phyloP scores from a whole-genome alignment of 768 basidiomycete species.

The Leccinum barrowsii region DNA sequence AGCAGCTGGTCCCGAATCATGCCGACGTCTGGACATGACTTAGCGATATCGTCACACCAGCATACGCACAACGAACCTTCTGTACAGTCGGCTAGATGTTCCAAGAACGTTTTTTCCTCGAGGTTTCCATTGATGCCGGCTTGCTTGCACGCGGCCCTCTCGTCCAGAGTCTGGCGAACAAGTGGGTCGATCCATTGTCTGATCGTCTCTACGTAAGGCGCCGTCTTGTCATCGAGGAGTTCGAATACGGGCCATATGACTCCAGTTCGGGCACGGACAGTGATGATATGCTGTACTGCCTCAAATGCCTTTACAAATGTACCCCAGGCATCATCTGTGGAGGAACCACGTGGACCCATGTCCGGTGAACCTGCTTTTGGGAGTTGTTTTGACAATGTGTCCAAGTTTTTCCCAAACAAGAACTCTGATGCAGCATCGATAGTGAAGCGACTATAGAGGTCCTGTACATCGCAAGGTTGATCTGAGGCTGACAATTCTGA shows the following conservation, averaged over 20 bases:
- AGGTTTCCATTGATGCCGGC: constrained; percentile 38
- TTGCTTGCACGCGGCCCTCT: constrained; percentile 38
- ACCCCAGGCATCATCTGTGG: constrained; percentile 58
- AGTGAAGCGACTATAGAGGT: constrained; percentile 64
- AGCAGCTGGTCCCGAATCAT: constrained; percentile 75
- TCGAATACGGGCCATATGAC: constrained; percentile 43
- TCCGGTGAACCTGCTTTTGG: constrained; percentile 44
- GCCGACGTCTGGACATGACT: constrained; percentile 45
- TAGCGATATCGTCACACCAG: constrained; percentile 1
- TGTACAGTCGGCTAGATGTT: constrained; percentile 64
- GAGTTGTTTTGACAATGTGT: constrained; percentile 54
- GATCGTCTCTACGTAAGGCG: constrained; percentile 34
- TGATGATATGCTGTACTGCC: constrained; percentile 35
- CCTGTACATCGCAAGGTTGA: constrained; percentile 60
- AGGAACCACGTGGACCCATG: constrained; percentile 58
- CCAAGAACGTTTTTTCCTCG: constrained; percentile 59
- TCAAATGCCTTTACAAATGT: constrained; percentile 47
- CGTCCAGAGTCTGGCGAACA: constrained; percentile 48
- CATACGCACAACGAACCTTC: constrained; percentile 41
- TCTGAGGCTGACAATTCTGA: constrained; percentile 35
- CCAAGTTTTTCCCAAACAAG: constrained; percentile 62
- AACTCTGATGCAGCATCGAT: constrained; percentile 73
- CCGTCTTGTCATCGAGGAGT: constrained; percentile 36
- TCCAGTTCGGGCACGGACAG: constrained; percentile 34
- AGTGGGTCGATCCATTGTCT: constrained; percentile 57